Conservation (phyloP, 2,329 filamentous ascomycete species). For the Claviceps fusiformis region DNA sequence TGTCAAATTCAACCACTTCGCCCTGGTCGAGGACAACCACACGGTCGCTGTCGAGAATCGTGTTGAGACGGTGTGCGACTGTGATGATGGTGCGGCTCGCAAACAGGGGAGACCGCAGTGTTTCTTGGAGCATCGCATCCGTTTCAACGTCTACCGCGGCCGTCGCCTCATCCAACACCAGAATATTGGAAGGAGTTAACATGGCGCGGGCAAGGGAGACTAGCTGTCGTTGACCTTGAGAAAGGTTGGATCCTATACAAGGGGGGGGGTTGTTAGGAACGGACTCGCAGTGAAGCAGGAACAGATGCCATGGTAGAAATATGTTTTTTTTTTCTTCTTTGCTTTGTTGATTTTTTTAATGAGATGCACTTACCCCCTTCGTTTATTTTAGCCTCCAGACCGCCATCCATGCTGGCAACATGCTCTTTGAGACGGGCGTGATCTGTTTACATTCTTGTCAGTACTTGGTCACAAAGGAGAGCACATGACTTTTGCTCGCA, state of each 20-base stretch:
- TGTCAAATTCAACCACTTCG: slow-evolving; percentile 84
- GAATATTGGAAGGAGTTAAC: slow-evolving; percentile 89
- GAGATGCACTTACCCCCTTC: slow-evolving; percentile 66
- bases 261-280: background rate
- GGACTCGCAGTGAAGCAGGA: background rate
- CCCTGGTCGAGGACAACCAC: slow-evolving; percentile 91
- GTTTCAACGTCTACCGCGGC: slow-evolving; percentile 59
- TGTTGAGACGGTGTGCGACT: slow-evolving; percentile 96
- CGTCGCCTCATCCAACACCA: slow-evolving; percentile 94
- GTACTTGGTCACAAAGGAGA: background rate
- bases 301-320: background rate
- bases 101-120: slow-evolving; percentile 55
- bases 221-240: slow-evolving; percentile 86
- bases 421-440: slow-evolving; percentile 91
- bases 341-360: no score
- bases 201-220: slow-evolving; percentile 87
- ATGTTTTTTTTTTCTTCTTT: background rate
- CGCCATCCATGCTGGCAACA: slow-evolving; percentile 71
- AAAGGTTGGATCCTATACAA: slow-evolving; percentile 71
- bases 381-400: slow-evolving; percentile 77
- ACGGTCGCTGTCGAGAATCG: slow-evolving; percentile 76
- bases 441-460: slow-evolving; percentile 35
- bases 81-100: slow-evolving; percentile 93
- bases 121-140: slow-evolving; percentile 51
- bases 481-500: slow-evolving; percentile 2